Evolutionary conservation across 2,329 filamentous ascomycete genomes (phyloP), one percentile per base, ranked within the genome.

Genomic region (Epichloe hybrida): DNA sequence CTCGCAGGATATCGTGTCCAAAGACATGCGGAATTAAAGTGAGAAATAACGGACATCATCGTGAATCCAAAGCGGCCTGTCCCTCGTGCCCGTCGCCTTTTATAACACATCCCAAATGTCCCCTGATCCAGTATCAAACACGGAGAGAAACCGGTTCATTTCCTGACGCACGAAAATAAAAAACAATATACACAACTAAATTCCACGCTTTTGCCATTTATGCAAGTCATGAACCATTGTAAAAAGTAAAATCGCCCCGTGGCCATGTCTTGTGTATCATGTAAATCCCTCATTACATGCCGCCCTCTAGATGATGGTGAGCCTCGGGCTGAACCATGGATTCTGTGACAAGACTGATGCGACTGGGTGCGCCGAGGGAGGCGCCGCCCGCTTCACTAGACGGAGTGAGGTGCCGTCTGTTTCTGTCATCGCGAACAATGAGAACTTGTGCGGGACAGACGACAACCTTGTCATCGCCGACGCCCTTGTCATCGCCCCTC

Each of bases 371-470:
- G 51, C 65, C 62, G 34, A 68, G 55, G 55, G 68, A 70, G 23
- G 62, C 71, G 44, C 73, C 74, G 51, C 76, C 76, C 12, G 69
- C 69, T 36, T 80, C 77, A 51, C 75, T 79, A 9, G 70, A 71
- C 5, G 74, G 73, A 37, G 73, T 73, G 46, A 64, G 60, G 39
- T 64, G 65, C 46, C 67, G 65, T 50, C 58, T 61, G 53, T 55
- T 61, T 57, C 71, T 64, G 46, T 75, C 65, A 48, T 75, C 65
- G 60, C 70, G 64, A 58, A 84, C 85, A 42, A 96, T 80, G 54
- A 97, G 78, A 37, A 98, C 93, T 67, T 97, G 91, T 6, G 94
- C 93, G 9, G 91, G 91, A 63, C 86, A 95, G 43, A 98, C 88
- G 45, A 97, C 90, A 56, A 95, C 88, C 73, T 97, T 90, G 58